A percentile compares a stretch with the other conserved stretches of the same genome.
phyloP scores from a whole-genome alignment of 1,284 basidiomycete species.

The Malassezia equina region DNA sequence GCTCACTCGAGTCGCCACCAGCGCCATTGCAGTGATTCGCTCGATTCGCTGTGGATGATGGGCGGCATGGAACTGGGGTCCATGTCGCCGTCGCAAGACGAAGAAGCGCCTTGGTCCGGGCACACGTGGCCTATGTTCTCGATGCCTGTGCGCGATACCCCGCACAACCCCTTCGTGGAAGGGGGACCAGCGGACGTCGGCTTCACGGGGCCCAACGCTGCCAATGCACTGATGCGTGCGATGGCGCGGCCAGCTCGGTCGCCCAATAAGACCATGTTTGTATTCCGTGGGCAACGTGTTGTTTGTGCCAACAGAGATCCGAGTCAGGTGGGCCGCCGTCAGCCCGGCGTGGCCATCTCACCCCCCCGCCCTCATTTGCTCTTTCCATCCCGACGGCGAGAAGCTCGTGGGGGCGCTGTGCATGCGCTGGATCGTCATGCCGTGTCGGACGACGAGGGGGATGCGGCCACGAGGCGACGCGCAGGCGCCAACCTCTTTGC shows the following conservation, averaged over 20 bases:
- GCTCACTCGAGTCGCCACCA: not conserved
- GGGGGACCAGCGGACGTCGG: constrained; percentile 41
- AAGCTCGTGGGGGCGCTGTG: not conserved
- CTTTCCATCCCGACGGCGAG: not conserved
- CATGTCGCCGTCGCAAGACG: not conserved
- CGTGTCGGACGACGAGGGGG: constrained; percentile 8
- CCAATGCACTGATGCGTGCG: constrained; percentile 19
- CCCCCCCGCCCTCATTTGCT: constrained; percentile 10
- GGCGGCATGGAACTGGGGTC: not conserved
- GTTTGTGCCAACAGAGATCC: not conserved
- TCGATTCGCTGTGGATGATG: not conserved
- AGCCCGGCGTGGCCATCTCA: not conserved
- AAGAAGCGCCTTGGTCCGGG: not conserved
- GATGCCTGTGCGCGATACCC: constrained; percentile 28
- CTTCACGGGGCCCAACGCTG: constrained; percentile 24
- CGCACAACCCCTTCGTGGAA: constrained; percentile 40
- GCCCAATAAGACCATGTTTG: constrained; percentile 29
- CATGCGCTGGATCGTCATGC: constrained; percentile 1
- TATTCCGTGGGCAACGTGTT: constrained; percentile 24
- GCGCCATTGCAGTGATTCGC: constrained; percentile 3
- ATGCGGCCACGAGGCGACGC: not conserved
- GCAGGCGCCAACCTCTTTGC: constrained; percentile 1
- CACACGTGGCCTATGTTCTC: not conserved
- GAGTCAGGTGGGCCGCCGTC: not conserved
- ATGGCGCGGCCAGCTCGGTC: constrained; percentile 21